A percentile compares a stretch with the other conserved stretches of the same genome.
These are phyloP conservation scores for Pascua guehoae DNA, from an alignment of 1,284 basidiomycete genomes.

Conservation along the genomic window DNA sequence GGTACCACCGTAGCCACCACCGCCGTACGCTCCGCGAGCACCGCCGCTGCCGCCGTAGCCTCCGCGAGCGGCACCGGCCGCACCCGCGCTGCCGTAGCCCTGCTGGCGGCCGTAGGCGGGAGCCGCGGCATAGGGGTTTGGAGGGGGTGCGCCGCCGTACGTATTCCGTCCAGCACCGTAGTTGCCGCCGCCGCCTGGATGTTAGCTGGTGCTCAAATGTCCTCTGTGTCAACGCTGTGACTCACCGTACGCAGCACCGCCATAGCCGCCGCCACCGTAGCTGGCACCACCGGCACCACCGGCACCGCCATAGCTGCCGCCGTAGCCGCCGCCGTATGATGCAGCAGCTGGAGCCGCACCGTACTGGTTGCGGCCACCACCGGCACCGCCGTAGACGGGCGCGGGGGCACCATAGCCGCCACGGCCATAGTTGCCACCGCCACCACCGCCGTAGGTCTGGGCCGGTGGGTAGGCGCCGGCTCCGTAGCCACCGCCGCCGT, in stretches of 20 bases:
- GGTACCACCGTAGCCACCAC: neutral
- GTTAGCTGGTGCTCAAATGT: neutral
- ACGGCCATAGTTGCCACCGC: neutral
- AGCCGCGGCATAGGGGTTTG: neutral
- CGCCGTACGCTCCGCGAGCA: conserved; percentile 21
- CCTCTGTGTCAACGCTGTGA: conserved; percentile 3
- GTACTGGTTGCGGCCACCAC: neutral
- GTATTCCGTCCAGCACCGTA: conserved; percentile 10
- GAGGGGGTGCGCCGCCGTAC: conserved; percentile 9
- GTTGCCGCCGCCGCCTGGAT: conserved; percentile 7
- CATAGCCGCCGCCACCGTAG: conserved; percentile 14
- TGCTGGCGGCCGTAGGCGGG: conserved; percentile 3
- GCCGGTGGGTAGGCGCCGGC: no score
- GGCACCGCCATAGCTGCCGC: neutral
- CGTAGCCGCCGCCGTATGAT: neutral
- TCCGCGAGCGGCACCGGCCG: conserved; percentile 4
- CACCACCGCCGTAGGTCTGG: no score
- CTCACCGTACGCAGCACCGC: conserved; percentile 9
- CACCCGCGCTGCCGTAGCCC: conserved; percentile 6
- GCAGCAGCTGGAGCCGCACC: neutral
- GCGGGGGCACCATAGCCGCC: conserved; percentile 3
- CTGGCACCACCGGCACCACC: conserved; percentile 10
- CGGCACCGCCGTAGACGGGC: neutral
- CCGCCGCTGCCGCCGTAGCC: conserved; percentile 24
- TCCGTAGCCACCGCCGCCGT: no score